phyloP scores from a whole-genome alignment of 306 rosid species.

The Corylus americana region DNA sequence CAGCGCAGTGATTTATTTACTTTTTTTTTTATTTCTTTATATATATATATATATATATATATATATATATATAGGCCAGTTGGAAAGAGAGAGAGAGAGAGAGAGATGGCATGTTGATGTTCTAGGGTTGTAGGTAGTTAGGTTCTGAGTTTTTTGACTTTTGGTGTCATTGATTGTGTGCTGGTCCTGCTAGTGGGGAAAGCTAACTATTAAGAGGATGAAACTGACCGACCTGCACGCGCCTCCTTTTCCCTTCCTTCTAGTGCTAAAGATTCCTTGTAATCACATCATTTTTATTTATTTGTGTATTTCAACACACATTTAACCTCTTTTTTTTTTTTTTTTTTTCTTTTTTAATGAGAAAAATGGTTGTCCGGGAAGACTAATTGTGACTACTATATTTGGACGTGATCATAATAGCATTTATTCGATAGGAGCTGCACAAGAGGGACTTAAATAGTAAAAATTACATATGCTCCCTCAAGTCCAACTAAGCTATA shows the following conservation, averaged over 20 bases:
- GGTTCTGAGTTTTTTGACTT: constrained; percentile 59
- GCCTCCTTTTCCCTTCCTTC: constrained; percentile 18
- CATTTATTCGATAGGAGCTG: no score
- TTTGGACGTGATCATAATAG: no score
- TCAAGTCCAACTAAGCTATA: no score
- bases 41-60: background rate
- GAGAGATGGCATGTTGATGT: background rate
- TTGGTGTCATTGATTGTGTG: constrained; percentile 51
- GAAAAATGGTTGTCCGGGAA: no score
- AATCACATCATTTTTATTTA: background rate
- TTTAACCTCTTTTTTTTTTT: no score
- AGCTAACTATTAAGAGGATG: constrained; percentile 25
- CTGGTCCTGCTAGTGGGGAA: constrained; percentile 51
- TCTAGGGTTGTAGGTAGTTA: constrained; percentile 39
- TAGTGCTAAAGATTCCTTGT: background rate
- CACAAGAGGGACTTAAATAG: no score
- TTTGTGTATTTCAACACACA: no score
- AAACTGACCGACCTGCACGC: constrained; percentile 26
- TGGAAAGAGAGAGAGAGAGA: constrained; percentile 30
- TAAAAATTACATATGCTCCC: no score
- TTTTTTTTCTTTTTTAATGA: no score
- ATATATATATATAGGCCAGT: constrained; percentile 4
- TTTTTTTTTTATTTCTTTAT: background rate
- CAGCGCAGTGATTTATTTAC: background rate
- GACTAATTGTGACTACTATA: no score